Conservation (phyloP, 169 alveolate genomes). For the Perkinsus olseni region DNA sequence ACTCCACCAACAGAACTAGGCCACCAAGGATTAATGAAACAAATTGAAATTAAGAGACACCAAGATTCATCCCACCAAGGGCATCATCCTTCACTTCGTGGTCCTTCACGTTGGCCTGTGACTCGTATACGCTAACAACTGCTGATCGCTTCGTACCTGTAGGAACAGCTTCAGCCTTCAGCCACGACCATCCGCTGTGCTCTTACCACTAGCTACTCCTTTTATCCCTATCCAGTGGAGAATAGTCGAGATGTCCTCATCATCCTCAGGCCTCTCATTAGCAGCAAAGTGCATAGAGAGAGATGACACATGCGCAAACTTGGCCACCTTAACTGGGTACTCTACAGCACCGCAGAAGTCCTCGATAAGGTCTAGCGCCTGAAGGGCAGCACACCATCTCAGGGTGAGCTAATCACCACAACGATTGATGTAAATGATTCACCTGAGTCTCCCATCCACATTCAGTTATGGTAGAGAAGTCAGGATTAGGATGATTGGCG, state of each 20-base stretch:
- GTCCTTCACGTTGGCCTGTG: constrained; percentile 24
- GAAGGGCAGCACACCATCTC: constrained; percentile 8
- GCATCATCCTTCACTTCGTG: constrained; percentile 6
- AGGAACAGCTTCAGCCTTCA: constrained; percentile 8
- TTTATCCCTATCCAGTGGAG: neutral
- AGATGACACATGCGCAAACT: constrained; percentile 17
- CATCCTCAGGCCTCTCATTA: neutral
- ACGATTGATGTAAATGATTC: neutral
- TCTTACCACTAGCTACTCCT: neutral
- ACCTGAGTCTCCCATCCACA: neutral
- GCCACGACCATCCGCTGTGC: constrained; percentile 11
- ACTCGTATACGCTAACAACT: constrained; percentile 23
- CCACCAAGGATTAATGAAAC: no score
- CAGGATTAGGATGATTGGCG: constrained; percentile 19
- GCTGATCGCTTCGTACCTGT: constrained; percentile 19
- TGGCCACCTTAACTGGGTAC: constrained; percentile 12
- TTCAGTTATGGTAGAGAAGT: constrained; percentile 18
- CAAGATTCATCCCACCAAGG: neutral
- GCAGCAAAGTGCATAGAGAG: constrained; percentile 22
- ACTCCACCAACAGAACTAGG: no score
- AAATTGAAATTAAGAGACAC: neutral
- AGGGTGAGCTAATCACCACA: neutral
- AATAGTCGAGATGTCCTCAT: neutral
- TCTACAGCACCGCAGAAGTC: constrained; percentile 29
- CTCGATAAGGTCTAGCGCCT: constrained; percentile 18